These are phyloP conservation scores for Nannochloris sp. DNA, from an alignment of 139 green algal genomes.

Conservation along the genomic window DNA sequence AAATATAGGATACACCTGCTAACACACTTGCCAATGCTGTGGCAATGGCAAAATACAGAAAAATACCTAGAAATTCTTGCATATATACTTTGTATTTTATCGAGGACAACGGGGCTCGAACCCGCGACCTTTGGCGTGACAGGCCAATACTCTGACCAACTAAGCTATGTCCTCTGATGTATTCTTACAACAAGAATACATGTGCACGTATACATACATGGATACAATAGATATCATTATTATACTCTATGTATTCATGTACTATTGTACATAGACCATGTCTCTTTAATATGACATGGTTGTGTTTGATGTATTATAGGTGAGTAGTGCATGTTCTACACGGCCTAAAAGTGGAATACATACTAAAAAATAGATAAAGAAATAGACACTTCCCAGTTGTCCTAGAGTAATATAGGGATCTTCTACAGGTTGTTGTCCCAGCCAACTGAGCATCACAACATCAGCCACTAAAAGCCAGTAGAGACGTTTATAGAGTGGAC, in stretches of 20 bases:
- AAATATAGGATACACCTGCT: conserved; percentile 45
- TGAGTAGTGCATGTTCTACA: conserved; percentile 35
- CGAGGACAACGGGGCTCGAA: conserved; percentile 35
- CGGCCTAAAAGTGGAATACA: conserved; percentile 20
- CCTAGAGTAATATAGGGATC: conserved; percentile 26
- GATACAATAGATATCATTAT: too few species aligned
- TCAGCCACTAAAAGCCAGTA: conserved; percentile 51
- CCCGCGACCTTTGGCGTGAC: conserved; percentile 39
- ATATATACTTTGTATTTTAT: conserved; percentile 20
- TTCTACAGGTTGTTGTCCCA: conserved; percentile 52
- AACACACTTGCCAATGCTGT: conserved; percentile 34
- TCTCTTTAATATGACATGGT: too few species aligned
- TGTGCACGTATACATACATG: too few species aligned
- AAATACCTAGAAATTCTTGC: conserved; percentile 41
- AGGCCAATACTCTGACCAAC: conserved; percentile 39
- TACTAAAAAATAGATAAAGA: conserved; percentile 23
- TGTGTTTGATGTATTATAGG: conserved; percentile 13
- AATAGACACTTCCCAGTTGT: conserved; percentile 10
- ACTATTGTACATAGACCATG: too few species aligned
- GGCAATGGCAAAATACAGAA: conserved; percentile 48
- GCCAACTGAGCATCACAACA: conserved; percentile 49
- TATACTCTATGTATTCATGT: too few species aligned
- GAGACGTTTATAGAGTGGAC: conserved; percentile 44
- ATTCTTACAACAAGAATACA: not conserved
- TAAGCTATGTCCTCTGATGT: conserved; percentile 27